phyloP scores from a whole-genome alignment of 2,329 filamentous ascomycete species.

The Mollisia scopiformis region DNA sequence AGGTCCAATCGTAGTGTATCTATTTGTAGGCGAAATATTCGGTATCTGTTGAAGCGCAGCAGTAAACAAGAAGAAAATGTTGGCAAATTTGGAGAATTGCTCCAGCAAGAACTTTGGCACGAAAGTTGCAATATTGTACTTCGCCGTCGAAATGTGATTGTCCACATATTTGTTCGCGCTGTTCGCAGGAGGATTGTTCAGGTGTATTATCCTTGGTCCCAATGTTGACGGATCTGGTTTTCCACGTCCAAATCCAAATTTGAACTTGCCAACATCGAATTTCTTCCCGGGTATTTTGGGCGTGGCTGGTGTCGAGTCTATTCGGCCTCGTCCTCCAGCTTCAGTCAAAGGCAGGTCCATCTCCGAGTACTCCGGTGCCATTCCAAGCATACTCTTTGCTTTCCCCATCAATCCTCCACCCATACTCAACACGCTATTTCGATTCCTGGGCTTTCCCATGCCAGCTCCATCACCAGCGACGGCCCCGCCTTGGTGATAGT shows the following conservation, averaged over 20 bases:
- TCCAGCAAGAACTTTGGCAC: constrained; percentile 96
- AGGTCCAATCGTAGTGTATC: constrained; percentile 95
- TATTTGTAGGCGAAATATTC: constrained; percentile 90
- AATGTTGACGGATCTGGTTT: constrained; percentile 89
- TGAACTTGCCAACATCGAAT: constrained; percentile 78
- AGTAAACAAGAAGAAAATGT: constrained; percentile 98
- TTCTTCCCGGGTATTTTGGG: constrained; percentile 51
- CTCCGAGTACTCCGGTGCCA: constrained; percentile 87
- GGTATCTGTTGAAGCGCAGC: constrained; percentile 94
- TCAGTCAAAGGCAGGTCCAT: constrained; percentile 98
- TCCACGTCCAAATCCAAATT: constrained; percentile 84
- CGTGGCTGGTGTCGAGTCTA: constrained; percentile 48
- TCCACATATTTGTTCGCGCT: constrained; percentile 86
- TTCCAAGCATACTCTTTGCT: constrained; percentile 88
- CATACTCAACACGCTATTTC: constrained; percentile 86
- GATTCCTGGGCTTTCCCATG: constrained; percentile 65
- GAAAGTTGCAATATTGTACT: constrained; percentile 94
- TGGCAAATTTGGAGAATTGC: constrained; percentile 99
- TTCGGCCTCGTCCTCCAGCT: constrained; percentile 54
- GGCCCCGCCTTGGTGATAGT: constrained; percentile 76
- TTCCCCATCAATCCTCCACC: constrained; percentile 86
- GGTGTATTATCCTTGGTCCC: constrained; percentile 87
- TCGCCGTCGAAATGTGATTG: constrained; percentile 96
- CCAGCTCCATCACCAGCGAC: constrained; percentile 59
- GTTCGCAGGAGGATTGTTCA: constrained; percentile 97